Conservation (phyloP, 441 rosid genomes). For the Gossypium trilobum region DNA sequence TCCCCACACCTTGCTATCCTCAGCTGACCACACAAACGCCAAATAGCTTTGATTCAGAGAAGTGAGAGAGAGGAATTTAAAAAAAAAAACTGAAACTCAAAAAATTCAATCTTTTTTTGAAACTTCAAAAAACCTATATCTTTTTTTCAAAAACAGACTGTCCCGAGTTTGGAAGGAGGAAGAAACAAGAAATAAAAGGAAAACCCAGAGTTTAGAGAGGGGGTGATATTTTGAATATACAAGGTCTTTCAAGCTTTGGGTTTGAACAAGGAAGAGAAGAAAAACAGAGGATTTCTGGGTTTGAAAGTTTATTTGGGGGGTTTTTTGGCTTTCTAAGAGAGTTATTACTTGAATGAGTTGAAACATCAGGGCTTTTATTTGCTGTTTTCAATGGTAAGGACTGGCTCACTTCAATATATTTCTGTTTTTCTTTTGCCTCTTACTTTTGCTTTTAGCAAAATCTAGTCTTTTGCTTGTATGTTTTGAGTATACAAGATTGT, state of each 20-base stretch:
- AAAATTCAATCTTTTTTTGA: background rate
- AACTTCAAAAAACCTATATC: background rate
- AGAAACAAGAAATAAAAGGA: background rate
- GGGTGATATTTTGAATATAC: constrained; percentile 1
- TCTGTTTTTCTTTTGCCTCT: background rate
- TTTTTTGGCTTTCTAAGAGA: background rate
- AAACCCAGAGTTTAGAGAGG: background rate
- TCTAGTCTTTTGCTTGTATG: background rate
- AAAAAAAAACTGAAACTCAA: background rate
- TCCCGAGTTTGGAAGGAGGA: background rate
- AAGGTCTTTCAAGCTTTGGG: constrained; percentile 1
- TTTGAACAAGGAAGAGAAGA: background rate
- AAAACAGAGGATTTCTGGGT: constrained; percentile 1
- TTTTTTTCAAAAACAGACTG: background rate
- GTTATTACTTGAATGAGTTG: constrained; percentile 23
- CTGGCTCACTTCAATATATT: background rate
- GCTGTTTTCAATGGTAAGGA: constrained; percentile 29
- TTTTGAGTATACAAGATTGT: background rate
- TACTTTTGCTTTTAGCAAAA: background rate
- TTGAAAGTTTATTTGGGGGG: background rate
- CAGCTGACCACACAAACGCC: constrained; percentile 16
- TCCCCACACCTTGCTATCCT: constrained; percentile 14
- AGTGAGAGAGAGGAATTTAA: background rate
- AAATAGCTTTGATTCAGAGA: constrained; percentile 4
- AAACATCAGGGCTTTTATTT: constrained; percentile 17